A percentile compares a stretch with the other conserved stretches of the same genome.
Conservation (phyloP, 2,329 filamentous ascomycete genomes). For the Sclerotinia nivalis region DNA sequence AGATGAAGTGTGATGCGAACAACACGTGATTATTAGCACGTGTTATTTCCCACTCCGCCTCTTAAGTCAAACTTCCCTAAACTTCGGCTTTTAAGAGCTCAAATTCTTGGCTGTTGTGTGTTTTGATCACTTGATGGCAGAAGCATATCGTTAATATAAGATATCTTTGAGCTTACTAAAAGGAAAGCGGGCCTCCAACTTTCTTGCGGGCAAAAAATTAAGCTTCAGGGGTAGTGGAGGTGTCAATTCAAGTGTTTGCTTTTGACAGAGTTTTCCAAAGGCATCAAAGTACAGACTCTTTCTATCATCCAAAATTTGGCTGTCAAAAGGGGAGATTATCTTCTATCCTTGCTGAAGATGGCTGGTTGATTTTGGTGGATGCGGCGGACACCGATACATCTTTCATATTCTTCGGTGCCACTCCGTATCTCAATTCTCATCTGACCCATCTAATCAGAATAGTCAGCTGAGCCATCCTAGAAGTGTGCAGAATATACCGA, state of each 20-base stretch:
- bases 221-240: background rate
- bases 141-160: background rate
- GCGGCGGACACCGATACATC: background rate
- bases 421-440: background rate
- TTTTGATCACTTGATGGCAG: background rate
- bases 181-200: background rate
- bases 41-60: background rate
- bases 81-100: background rate
- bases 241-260: constrained; percentile 12
- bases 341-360: background rate
- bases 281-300: background rate
- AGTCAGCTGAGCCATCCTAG: background rate
- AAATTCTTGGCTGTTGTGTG: background rate
- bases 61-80: background rate
- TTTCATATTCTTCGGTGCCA: background rate
- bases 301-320: background rate
- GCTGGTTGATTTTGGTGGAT: background rate
- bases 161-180: no score
- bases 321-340: background rate
- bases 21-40: background rate
- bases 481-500: background rate
- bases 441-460: background rate
- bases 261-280: background rate
- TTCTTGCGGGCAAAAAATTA: background rate
- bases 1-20: background rate